Evolutionary conservation across 2,329 filamentous ascomycete species (phyloP), one percentile per base, ranked within the genome.

Genomic region (Colletotrichum sp.): DNA sequence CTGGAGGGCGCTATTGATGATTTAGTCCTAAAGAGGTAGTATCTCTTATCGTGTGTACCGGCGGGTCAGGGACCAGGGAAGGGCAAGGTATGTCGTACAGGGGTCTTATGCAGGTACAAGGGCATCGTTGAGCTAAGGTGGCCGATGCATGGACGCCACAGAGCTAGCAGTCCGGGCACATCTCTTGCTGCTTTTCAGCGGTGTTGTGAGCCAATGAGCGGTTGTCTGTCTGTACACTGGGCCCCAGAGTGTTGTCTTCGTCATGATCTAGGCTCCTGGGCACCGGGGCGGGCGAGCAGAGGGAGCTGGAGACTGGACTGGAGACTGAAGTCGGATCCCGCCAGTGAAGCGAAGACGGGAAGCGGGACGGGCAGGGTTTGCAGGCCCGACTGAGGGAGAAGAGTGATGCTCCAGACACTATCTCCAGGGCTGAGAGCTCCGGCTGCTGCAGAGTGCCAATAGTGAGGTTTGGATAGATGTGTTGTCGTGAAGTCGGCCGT

Each of bases 71-170:
- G 62, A 34, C 34, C 67, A 66, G 60, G 71, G 65, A 32, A 18
- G 28, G n/a, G 32, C n/a, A 60, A 44, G n/a, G 44, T 48, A 18
- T 62, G 68, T 65, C 16, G 44, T 24, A 48, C 71, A 72, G 64
- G 70, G 74, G n/a, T 57, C 39, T 32, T 16, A 76, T 76, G 75
- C 75, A 76, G 75, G 75, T 66, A 76, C 75, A 76, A 70, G 75
- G 75, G 75, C 70, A 75, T 71, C 60, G 62, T 62, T 67, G 71
- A 57, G 32, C 26, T 60, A 60, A 66, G 63, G 22, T 60, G 67
- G 59, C 24, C 39, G 70, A 73, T 69, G 74, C 59, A 64, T 75
- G 74, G 59, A 75, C 70, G 74, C 74, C 70, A 76, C 48, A 15
- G 39, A 71, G 66, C 60, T 71, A 75, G 60, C 55, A 32, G 72